Conservation (phyloP, 495 filamentous ascomycete genomes). For the Penicillium riverlandense region DNA sequence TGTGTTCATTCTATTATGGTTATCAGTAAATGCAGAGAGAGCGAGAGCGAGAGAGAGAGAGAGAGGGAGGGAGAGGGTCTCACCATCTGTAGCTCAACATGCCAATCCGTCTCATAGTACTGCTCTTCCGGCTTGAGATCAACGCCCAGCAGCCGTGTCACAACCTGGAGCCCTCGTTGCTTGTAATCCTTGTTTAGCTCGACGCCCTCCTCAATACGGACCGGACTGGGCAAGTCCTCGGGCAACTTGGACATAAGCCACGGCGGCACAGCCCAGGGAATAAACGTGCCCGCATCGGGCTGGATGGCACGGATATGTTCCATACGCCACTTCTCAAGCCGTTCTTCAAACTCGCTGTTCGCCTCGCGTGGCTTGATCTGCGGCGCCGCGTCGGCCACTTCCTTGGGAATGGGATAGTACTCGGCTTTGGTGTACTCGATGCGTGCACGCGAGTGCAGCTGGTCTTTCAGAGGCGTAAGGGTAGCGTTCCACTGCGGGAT, state of each 20-base stretch:
- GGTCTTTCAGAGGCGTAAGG: conserved; percentile 32
- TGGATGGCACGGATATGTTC: conserved; percentile 17
- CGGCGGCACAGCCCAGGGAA: conserved; percentile 25
- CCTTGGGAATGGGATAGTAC: conserved; percentile 18
- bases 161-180: conserved; percentile 30
- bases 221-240: conserved; percentile 12
- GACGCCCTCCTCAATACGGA: conserved; percentile 19
- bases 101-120: conserved; percentile 26
- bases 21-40: background rate
- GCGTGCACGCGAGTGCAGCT: conserved; percentile 22
- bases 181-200: conserved; percentile 31
- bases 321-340: conserved; percentile 19
- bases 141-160: conserved; percentile 28
- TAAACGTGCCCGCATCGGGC: conserved; percentile 23
- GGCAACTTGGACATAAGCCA: conserved; percentile 19
- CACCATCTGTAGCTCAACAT: conserved; percentile 34
- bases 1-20: conserved; percentile 29
- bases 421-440: conserved; percentile 26
- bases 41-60: background rate
- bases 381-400: conserved; percentile 12
- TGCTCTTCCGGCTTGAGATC: conserved; percentile 27
- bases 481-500: conserved; percentile 34
- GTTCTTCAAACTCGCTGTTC: conserved; percentile 18
- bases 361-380: conserved; percentile 10
- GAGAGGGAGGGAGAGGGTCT: background rate